These are phyloP conservation scores for Solanum virginianum DNA, from an alignment of 257 asterid genomes.

Conservation along the genomic window DNA sequence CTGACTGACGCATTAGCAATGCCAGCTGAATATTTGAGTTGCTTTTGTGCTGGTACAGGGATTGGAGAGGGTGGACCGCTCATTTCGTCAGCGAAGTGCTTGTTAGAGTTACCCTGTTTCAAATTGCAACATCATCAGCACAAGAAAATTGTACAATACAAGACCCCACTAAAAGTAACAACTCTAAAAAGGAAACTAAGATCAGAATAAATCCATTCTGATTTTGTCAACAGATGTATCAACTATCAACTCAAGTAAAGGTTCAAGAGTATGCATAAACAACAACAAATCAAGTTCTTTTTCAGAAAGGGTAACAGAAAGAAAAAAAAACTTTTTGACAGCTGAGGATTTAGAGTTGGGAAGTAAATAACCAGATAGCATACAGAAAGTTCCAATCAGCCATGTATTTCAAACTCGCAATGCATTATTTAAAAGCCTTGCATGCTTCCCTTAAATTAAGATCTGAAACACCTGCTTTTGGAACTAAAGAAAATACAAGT, in stretches of 20 bases:
- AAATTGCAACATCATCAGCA: neutral
- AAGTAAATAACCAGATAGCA: neutral
- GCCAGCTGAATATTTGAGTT: conserved; percentile 91
- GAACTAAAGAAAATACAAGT: neutral
- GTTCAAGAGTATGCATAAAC: neutral
- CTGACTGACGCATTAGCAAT: conserved; percentile 68
- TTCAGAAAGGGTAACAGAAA: neutral
- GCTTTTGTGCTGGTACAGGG: conserved; percentile 93
- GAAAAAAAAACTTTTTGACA: neutral
- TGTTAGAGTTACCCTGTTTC: conserved; percentile 38
- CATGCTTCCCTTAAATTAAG: neutral
- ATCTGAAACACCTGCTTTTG: neutral
- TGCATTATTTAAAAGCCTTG: neutral
- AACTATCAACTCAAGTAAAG: neutral
- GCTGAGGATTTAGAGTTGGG: neutral
- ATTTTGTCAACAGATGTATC: neutral
- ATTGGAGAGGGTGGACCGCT: conserved; percentile 70
- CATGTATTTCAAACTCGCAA: neutral
- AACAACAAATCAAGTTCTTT: neutral
- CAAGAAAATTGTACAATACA: neutral
- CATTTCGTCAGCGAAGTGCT: conserved; percentile 59
- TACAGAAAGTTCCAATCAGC: neutral
- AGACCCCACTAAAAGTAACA: neutral
- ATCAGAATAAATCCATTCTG: neutral
- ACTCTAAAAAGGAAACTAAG: neutral